Evolutionary conservation across 148 eudicot species (phyloP).

Genomic region (Polygonum aviculare): DNA sequence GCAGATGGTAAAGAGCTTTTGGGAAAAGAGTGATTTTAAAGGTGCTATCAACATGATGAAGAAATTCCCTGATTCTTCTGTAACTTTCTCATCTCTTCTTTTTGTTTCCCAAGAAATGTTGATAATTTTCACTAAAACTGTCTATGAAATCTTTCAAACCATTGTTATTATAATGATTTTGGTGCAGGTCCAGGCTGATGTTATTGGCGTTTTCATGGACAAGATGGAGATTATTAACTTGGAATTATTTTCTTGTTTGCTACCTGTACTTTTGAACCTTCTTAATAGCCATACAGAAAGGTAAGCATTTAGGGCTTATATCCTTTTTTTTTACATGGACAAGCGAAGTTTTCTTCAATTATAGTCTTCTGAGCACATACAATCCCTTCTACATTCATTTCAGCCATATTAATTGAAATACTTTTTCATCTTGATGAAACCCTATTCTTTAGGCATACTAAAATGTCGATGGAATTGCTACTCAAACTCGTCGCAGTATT

Average conservation of each 20-base stretch:
- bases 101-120: not conserved
- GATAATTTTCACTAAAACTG: not conserved
- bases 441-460: conserved; percentile 57
- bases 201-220: conserved; percentile 57
- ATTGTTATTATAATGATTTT: not conserved
- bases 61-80: conserved; percentile 81
- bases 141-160: not conserved
- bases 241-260: conserved; percentile 72
- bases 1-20: conserved; percentile 75
- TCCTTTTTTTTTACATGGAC: too few relatives aligned
- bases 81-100: conserved; percentile 17
- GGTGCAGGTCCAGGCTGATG: conserved; percentile 89
- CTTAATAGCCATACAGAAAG: conserved; percentile 82
- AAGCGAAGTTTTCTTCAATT: too few relatives aligned
- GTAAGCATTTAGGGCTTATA: conserved; percentile 22
- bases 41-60: conserved; percentile 62
- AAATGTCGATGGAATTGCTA: conserved; percentile 73
- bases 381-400: too few relatives aligned
- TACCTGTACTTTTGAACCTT: conserved; percentile 68
- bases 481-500: conserved; percentile 83
- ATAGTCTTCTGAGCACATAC: too few relatives aligned
- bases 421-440: not conserved
- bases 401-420: not conserved
- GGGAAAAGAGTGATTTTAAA: conserved; percentile 72
- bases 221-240: conserved; percentile 65